These are phyloP conservation scores for Phytopythium ostracodes DNA, from an alignment of 352 stramenopile species.

Conservation along the genomic window DNA sequence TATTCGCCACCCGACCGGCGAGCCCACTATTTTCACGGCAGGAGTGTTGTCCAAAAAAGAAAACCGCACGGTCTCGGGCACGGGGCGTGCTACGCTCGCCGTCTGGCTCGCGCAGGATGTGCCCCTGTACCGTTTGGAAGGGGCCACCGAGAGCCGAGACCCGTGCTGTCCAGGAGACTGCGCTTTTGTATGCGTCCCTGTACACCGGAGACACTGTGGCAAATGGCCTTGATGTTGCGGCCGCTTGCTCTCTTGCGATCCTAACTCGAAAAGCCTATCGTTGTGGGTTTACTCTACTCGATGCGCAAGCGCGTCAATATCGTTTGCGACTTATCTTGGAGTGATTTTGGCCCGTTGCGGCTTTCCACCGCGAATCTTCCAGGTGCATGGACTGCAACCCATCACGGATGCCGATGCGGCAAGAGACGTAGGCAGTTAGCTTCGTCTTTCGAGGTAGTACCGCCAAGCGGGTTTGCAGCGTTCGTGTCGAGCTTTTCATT, in stretches of 20 bases:
- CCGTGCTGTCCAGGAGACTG: too few relatives aligned
- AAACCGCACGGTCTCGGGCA: not conserved
- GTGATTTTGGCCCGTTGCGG: not conserved
- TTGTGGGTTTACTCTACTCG: not conserved
- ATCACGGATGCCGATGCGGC: not conserved
- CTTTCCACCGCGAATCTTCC: not conserved
- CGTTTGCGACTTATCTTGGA: not conserved
- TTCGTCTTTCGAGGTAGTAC: not conserved
- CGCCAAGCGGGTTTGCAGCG: not conserved
- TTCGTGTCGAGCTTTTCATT: not conserved
- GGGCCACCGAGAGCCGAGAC: conserved; percentile 3
- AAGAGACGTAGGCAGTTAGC: not conserved
- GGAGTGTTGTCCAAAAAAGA: conserved; percentile 9
- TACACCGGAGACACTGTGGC: not conserved
- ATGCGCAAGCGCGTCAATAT: not conserved
- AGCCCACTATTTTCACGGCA: conserved; percentile 1
- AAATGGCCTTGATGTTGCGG: conserved; percentile 1
- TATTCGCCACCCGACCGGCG: not conserved
- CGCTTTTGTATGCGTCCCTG: not conserved
- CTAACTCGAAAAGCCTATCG: too few relatives aligned
- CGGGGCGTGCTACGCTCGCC: conserved; percentile 1
- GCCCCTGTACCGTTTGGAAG: not conserved
- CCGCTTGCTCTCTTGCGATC: not conserved
- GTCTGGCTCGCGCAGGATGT: conserved; percentile 2
- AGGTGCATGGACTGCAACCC: not conserved